Percentiles rank a stretch among this genome's conserved stretches.
Conservation (phyloP, 208 protist genomes). For the Acanthamoeba lenticulata region DNA sequence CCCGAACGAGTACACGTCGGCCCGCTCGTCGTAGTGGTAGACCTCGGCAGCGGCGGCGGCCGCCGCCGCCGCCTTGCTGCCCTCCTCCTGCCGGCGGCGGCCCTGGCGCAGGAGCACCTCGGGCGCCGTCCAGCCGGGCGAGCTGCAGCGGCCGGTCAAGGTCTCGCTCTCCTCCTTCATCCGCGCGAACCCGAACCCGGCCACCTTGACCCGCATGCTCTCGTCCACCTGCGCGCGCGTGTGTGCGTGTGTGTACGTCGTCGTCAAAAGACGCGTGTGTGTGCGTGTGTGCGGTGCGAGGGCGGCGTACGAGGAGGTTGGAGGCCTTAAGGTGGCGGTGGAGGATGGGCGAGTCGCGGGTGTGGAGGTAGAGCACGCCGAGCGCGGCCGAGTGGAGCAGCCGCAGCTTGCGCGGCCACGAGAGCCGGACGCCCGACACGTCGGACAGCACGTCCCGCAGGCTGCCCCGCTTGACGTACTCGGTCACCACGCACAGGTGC, state of each 20-base stretch:
- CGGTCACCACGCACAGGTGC: conserved; percentile 79
- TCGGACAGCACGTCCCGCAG: conserved; percentile 77
- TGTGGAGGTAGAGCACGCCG: conserved; percentile 61
- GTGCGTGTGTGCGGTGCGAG: too few relatives aligned
- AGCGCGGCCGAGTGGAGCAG: background rate
- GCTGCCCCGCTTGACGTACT: conserved; percentile 77
- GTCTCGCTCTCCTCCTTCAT: conserved; percentile 57
- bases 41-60: conserved; percentile 17
- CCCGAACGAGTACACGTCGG: background rate
- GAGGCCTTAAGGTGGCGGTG: conserved; percentile 37
- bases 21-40: conserved; percentile 15
- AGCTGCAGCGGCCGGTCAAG: conserved; percentile 76
- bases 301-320: conserved; percentile 25
- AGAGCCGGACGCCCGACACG: background rate
- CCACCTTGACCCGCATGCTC: conserved; percentile 78
- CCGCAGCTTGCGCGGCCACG: conserved; percentile 21
- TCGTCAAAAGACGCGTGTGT: conserved; percentile 23
- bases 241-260: too few relatives aligned
- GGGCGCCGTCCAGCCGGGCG: conserved; percentile 78
- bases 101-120: conserved; percentile 69
- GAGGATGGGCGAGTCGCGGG: background rate
- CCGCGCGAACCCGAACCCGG: conserved; percentile 76
- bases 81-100: background rate
- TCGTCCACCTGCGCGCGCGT: conserved; percentile 73
- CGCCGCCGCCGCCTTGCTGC: conserved; percentile 70